Evolutionary conservation across 192 early-diverging fungal species (phyloP).

Genomic region (Endogone sp.): DNA sequence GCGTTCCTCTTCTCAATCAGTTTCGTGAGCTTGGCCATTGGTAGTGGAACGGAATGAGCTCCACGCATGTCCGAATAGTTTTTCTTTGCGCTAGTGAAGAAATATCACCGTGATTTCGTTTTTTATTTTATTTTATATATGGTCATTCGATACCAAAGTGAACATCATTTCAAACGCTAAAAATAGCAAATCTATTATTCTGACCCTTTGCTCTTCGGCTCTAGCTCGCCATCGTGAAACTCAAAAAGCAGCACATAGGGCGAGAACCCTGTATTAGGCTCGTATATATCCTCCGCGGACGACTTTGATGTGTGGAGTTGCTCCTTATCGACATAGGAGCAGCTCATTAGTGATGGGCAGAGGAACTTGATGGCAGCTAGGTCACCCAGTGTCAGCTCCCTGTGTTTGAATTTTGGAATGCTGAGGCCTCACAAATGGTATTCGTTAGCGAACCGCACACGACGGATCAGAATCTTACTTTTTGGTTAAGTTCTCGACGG

Average conservation of each 20-base stretch:
- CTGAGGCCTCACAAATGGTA: no score
- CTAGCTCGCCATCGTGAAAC: slow-evolving; percentile 1
- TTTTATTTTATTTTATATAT: no score
- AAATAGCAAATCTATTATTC: background rate
- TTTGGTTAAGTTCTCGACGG: slow-evolving; percentile 2
- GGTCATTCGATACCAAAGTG: background rate
- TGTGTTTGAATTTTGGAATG: background rate
- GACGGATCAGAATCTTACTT: slow-evolving; percentile 2
- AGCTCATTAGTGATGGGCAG: slow-evolving; percentile 6
- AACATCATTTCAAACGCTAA: background rate
- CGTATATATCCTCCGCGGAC: background rate
- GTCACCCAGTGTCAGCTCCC: slow-evolving; percentile 14
- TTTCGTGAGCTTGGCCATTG: background rate
- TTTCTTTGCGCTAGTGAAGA: background rate
- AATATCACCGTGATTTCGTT: no score
- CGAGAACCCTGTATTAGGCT: background rate
- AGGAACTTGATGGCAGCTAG: slow-evolving; percentile 23
- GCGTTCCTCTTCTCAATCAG: slow-evolving; percentile 10
- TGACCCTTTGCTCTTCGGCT: background rate
- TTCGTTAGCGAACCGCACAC: no score
- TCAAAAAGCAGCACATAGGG: slow-evolving; percentile 7
- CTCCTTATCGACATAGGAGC: background rate
- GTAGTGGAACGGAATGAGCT: background rate
- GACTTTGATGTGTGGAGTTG: background rate
- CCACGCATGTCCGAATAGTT: background rate